Conservation (phyloP, 805 yeast genomes). For the Cyberlindnera subsufficiens region DNA sequence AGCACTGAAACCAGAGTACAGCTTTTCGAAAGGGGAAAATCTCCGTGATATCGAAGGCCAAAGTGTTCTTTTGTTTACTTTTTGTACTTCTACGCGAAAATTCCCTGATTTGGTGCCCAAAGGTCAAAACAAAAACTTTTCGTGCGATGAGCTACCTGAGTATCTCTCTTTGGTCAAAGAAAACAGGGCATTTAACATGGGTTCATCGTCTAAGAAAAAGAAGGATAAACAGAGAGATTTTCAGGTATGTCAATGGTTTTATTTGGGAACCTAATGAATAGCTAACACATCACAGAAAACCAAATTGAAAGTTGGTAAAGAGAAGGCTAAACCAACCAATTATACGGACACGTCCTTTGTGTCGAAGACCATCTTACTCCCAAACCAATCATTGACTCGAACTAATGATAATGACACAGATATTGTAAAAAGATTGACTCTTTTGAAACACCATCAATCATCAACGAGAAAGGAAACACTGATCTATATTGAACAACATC, state of each 20-base stretch:
- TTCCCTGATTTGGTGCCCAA: background rate
- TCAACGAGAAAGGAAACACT: slow-evolving; percentile 70
- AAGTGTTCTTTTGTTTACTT: no score
- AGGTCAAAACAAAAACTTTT: background rate
- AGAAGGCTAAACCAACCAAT: slow-evolving; percentile 62
- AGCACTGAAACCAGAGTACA: background rate
- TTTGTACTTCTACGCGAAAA: background rate
- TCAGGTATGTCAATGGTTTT: slow-evolving; percentile 5
- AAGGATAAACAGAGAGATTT: slow-evolving; percentile 28
- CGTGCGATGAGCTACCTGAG: background rate
- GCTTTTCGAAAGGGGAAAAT: no score
- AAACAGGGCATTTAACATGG: slow-evolving; percentile 2
- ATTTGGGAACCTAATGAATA: background rate
- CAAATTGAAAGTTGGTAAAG: slow-evolving; percentile 86
- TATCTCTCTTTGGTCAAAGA: background rate
- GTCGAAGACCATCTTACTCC: slow-evolving; percentile 46
- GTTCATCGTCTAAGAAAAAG: slow-evolving; percentile 34
- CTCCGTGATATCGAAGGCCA: no score
- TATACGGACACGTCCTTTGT: slow-evolving; percentile 82
- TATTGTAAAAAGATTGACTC: slow-evolving; percentile 54
- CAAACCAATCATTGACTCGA: slow-evolving; percentile 28
- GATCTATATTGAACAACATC: slow-evolving; percentile 40
- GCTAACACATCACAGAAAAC: slow-evolving; percentile 36
- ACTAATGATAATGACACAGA: slow-evolving; percentile 35
- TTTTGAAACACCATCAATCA: slow-evolving; percentile 69